phyloP scores from a whole-genome alignment of 2,329 filamentous ascomycete species.

The Sordariomycetes sp. region DNA sequence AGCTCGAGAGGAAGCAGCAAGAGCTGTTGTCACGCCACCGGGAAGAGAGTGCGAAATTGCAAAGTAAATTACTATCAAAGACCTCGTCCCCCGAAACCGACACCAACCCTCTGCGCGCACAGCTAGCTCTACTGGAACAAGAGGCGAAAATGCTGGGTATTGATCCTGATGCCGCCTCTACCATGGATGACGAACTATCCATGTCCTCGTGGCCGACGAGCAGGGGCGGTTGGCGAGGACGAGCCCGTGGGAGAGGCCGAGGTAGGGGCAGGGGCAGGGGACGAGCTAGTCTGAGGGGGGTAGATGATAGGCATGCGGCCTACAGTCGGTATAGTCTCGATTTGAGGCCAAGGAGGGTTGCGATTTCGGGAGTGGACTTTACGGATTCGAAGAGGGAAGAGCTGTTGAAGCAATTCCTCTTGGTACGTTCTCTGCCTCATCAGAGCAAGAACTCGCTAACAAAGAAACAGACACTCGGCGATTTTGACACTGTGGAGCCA shows the following conservation, averaged over 20 bases:
- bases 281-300: slow-evolving; percentile 30
- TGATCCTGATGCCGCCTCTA: slow-evolving; percentile 42
- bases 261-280: slow-evolving; percentile 23
- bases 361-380: slow-evolving; percentile 55
- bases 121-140: slow-evolving; percentile 63
- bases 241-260: slow-evolving; percentile 22
- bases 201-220: not conserved
- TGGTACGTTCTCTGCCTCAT: slow-evolving; percentile 36
- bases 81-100: slow-evolving; percentile 16
- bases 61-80: slow-evolving; percentile 36
- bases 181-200: slow-evolving; percentile 4
- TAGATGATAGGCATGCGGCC: slow-evolving; percentile 39
- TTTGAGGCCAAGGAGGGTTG: slow-evolving; percentile 62
- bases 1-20: slow-evolving; percentile 56
- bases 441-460: not conserved
- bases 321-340: slow-evolving; percentile 62
- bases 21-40: slow-evolving; percentile 54
- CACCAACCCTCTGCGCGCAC: slow-evolving; percentile 59
- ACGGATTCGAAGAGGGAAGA: slow-evolving; percentile 57
- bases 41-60: slow-evolving; percentile 57
- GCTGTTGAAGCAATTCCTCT: slow-evolving; percentile 59
- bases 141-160: slow-evolving; percentile 64
- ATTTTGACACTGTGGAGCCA: slow-evolving; percentile 30
- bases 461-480: slow-evolving; percentile 2
- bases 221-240: slow-evolving; percentile 15